Evolutionary conservation across 305 asterid genomes (phyloP).

Genomic region (Rubia tinctorum): DNA sequence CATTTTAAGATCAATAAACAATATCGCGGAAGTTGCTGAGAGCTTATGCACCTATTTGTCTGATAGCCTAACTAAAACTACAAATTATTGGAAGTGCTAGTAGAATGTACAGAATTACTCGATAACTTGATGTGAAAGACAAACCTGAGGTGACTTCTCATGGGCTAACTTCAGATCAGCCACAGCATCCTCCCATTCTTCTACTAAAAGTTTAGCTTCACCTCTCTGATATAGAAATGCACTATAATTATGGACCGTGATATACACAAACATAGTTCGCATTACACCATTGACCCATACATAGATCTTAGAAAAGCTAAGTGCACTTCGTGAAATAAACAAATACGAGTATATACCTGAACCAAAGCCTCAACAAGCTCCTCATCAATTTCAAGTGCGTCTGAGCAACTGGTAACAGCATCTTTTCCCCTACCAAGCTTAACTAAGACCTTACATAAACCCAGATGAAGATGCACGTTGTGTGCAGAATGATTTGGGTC

Average conservation of each 20-base stretch:
- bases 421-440: constrained; percentile 92
- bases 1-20: not conserved
- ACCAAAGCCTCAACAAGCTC: constrained; percentile 82
- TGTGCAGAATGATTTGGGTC: constrained; percentile 83
- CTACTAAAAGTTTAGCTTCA: constrained; percentile 84
- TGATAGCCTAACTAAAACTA: not conserved
- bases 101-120: not conserved
- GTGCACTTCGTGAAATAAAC: not conserved
- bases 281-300: not conserved
- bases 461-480: constrained; percentile 81
- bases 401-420: constrained; percentile 73
- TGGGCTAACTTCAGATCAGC: constrained; percentile 85
- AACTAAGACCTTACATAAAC: constrained; percentile 81
- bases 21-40: not conserved
- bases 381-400: constrained; percentile 75
- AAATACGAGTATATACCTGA: constrained; percentile 57
- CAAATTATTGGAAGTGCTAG: not conserved
- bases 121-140: constrained; percentile 13
- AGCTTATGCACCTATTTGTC: not conserved
- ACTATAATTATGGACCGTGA: constrained; percentile 2
- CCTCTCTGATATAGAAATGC: constrained; percentile 57
- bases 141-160: constrained; percentile 91
- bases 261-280: not conserved
- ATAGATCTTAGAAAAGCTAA: constrained; percentile 6
- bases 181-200: constrained; percentile 98